phyloP scores from a whole-genome alignment of 768 basidiomycete species.

The Podaxis rugospora region DNA sequence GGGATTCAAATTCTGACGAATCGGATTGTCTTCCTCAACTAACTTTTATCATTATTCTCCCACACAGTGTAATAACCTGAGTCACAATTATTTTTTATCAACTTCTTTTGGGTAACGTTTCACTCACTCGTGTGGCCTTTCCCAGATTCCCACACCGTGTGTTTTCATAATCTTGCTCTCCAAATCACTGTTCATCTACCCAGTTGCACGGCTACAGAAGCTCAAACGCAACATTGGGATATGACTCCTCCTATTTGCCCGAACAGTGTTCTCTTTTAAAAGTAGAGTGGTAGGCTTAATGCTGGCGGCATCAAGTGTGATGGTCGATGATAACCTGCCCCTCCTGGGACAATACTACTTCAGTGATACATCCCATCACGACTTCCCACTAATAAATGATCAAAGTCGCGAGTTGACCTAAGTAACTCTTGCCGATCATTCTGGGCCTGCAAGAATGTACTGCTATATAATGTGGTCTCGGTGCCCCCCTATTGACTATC shows the following conservation, averaged over 20 bases:
- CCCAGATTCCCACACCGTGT: not conserved
- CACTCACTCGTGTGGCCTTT: not conserved
- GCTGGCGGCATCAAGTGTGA: too few relatives aligned
- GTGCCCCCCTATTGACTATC: not conserved
- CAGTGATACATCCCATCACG: constrained; percentile 4
- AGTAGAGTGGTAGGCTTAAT: too few relatives aligned
- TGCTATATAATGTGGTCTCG: not conserved
- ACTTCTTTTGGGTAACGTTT: not conserved
- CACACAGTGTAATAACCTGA: not conserved
- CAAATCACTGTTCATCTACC: not conserved
- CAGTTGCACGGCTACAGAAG: not conserved
- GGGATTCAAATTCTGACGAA: constrained; percentile 48
- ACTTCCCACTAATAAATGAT: not conserved
- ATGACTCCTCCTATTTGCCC: too few relatives aligned
- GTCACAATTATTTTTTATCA: not conserved
- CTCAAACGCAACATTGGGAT: too few relatives aligned
- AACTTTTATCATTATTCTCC: not conserved
- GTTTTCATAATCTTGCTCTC: not conserved
- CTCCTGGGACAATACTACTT: not conserved
- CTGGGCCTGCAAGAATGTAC: not conserved
- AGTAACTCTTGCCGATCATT: not conserved
- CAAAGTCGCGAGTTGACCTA: not conserved
- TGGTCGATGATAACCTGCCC: not conserved
- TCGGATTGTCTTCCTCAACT: not conserved
- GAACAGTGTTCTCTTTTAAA: too few relatives aligned